Evolutionary conservation across 2,329 filamentous ascomycete species (phyloP), one percentile per base, ranked within the genome.

Genomic region (Colletotrichum sp.): DNA sequence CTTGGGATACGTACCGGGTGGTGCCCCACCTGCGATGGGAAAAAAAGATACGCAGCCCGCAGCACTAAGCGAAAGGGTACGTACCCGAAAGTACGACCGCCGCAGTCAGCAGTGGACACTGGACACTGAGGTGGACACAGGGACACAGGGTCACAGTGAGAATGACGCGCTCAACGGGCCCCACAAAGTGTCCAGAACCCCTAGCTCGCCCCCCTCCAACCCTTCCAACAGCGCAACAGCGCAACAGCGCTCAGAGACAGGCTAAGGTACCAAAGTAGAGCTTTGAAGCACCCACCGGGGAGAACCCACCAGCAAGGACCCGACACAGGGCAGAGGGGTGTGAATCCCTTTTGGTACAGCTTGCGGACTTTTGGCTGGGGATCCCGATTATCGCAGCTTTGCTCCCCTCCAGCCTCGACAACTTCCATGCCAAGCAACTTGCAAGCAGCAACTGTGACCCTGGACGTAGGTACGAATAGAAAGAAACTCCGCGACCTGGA

Each of bases 151-250:
- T 47, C 43, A 21, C 43, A 21, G 59, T 54, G 54, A 24, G 16
- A 33, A 72, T 72, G 66, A 72, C 66, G 59, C 66, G 66, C 66
- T 64, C 66, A 16, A 55, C 54, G 66, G 66, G 70, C 24, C 59
- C 66, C 61, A 73, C 54, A 55, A 69, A 70, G 59, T 70, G 18
- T 21, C 66, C 70, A 69, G 70, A 73, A 70, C 66, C 59, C 66
- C 70, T 73, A 73, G 66, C 66, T 34, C 33, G 18, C 38, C 38
- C 43, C n/a, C 43, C 43, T 51, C 43, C 43, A 16, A 21, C 43
- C n/a, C 43, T n/a, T 21, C 43, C 43, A 16, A 21, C n/a, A 36
- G 18, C 54, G 3, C 47, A n/a, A n/a, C n/a, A n/a, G n/a, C n/a
- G n/a, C 43, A 16, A 21, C n/a, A 36, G 18, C 54, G 3, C 47